Conservation (phyloP, 371 early-diverging fungal species). For the Circinella minor region DNA sequence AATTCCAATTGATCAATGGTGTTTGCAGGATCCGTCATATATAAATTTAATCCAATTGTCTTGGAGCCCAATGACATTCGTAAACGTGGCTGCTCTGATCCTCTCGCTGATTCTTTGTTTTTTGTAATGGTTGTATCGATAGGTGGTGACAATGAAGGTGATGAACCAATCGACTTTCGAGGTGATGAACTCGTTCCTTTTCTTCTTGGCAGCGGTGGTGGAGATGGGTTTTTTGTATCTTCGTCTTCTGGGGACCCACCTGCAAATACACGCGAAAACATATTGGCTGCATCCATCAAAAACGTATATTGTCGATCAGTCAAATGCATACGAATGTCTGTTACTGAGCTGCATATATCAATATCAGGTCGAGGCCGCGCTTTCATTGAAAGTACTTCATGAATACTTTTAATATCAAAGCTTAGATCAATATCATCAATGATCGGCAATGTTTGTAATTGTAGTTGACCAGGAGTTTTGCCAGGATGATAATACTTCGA, state of each 20-base stretch:
- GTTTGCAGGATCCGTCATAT: slow-evolving; percentile 17
- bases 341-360: slow-evolving; percentile 66
- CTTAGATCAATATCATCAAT: slow-evolving; percentile 84
- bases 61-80: slow-evolving; percentile 16
- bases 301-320: slow-evolving; percentile 86
- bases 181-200: slow-evolving; percentile 1
- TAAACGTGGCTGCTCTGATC: slow-evolving; percentile 13
- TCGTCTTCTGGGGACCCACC: slow-evolving; percentile 16
- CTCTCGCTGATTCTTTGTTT: neutral
- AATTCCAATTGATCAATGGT: slow-evolving; percentile 17
- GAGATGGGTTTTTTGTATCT: slow-evolving; percentile 3
- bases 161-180: neutral
- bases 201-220: slow-evolving; percentile 14
- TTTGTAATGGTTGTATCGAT: neutral
- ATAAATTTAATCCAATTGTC: slow-evolving; percentile 43
- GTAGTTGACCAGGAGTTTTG: slow-evolving; percentile 11
- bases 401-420: slow-evolving; percentile 61
- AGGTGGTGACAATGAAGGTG: neutral
- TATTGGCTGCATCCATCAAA: slow-evolving; percentile 71
- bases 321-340: slow-evolving; percentile 79
- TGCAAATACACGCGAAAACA: slow-evolving; percentile 42
- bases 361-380: slow-evolving; percentile 33
- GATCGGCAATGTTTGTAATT: slow-evolving; percentile 74
- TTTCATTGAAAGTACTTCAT: slow-evolving; percentile 9
- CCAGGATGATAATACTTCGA: slow-evolving; percentile 57